Percentiles rank a stretch among this genome's conserved stretches.
These are phyloP conservation scores for Coemansia sp. DNA, from an alignment of 192 early-diverging fungal species.

Conservation along the genomic window DNA sequence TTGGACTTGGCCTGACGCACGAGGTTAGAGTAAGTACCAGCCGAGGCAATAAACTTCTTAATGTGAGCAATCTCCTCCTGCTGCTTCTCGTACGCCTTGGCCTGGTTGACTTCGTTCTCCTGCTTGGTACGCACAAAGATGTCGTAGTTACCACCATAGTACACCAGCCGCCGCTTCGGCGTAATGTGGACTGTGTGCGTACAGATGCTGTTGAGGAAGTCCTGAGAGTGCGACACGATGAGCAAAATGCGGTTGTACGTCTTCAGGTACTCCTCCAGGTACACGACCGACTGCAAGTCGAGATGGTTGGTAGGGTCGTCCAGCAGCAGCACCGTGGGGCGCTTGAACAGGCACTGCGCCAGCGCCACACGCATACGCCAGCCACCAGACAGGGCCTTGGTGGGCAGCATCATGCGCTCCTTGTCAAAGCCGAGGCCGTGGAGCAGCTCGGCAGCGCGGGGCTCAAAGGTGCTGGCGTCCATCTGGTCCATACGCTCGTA, in stretches of 20 bases:
- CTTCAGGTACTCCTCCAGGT: constrained; percentile 80
- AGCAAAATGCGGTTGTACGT: constrained; percentile 84
- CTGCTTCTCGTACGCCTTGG: constrained; percentile 99
- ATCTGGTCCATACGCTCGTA: constrained; percentile 95
- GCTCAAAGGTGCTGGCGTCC: constrained; percentile 93
- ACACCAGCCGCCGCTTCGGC: constrained; percentile 85
- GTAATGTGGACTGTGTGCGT: constrained; percentile 95
- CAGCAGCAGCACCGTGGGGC: constrained; percentile 87
- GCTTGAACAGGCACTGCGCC: constrained; percentile 93
- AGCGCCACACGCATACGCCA: constrained; percentile 99
- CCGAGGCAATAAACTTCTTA: constrained; percentile 97
- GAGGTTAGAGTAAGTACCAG: constrained; percentile 99
- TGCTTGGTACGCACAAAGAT: constrained; percentile 92
- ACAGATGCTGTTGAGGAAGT: constrained; percentile 94
- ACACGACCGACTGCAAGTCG: constrained; percentile 90
- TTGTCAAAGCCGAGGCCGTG: constrained; percentile 93
- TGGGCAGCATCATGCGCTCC: constrained; percentile 86
- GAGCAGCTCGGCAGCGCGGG: constrained; percentile 87
- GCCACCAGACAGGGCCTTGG: constrained; percentile 98
- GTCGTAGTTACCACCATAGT: constrained; percentile 99
- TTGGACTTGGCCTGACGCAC: constrained; percentile 98
- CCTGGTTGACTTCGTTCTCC: constrained; percentile 97
- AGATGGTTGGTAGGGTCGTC: constrained; percentile 95
- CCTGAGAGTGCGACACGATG: constrained; percentile 92
- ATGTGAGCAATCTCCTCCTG: constrained; percentile 99